A percentile compares a stretch with the other conserved stretches of the same genome.
Evolutionary conservation across 257 asterid species (phyloP).

Genomic region (Primulina eburnea): DNA sequence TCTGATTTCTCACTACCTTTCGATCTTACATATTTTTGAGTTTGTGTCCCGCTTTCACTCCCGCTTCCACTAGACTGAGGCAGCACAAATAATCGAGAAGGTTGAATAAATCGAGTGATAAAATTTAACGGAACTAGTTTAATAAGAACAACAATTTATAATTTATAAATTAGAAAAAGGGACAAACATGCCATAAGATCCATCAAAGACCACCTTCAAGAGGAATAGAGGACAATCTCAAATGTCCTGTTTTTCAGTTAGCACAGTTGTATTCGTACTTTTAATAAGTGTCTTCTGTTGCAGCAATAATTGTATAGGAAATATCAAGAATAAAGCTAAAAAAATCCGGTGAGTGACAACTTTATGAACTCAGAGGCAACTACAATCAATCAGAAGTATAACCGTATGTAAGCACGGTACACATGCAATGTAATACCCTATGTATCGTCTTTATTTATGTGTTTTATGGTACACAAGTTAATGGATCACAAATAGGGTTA

Average conservation of each 20-base stretch:
- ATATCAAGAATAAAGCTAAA: constrained; percentile 1
- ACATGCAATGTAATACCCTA: constrained; percentile 7
- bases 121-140: constrained; percentile 3
- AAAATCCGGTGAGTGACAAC: neutral
- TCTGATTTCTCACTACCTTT: constrained; percentile 46
- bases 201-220: neutral
- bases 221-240: constrained; percentile 4
- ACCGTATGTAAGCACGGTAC: neutral
- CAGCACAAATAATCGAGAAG: constrained; percentile 30
- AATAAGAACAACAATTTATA: neutral
- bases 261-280: neutral
- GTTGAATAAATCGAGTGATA: constrained; percentile 3
- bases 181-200: neutral
- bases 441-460: neutral
- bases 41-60: constrained; percentile 74
- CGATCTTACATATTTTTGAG: constrained; percentile 69
- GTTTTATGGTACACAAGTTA: constrained; percentile 10
- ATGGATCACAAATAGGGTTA: constrained; percentile 10
- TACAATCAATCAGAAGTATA: constrained; percentile 16
- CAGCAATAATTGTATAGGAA: neutral
- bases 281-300: neutral
- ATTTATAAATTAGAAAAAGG: neutral
- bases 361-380: neutral
- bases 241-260: neutral
- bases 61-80: constrained; percentile 93